A percentile compares a stretch with the other conserved stretches of the same genome.
Evolutionary conservation across 169 alveolate genomes (phyloP).

Genomic region (Cyclospora cayetanensis): DNA sequence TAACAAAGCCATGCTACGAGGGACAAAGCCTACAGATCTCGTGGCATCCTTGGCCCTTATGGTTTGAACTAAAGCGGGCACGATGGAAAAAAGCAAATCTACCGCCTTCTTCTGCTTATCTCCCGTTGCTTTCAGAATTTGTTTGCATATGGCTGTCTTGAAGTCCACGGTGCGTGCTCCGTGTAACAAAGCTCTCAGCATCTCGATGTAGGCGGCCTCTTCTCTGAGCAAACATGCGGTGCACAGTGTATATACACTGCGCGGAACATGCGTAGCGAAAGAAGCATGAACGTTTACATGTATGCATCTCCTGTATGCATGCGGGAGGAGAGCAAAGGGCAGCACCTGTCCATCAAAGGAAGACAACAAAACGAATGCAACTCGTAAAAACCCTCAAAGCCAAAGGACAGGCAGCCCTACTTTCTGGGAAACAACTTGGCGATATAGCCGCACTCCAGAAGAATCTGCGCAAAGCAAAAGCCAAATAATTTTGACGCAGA

Average conservation of each 20-base stretch:
- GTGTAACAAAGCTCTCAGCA: not conserved
- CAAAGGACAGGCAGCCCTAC: not conserved
- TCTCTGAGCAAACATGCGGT: not conserved
- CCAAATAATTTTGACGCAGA: not conserved
- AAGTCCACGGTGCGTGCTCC: not conserved
- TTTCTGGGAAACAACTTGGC: not conserved
- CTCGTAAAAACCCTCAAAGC: not conserved
- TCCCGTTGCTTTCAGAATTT: conserved; percentile 21
- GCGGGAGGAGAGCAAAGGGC: not conserved
- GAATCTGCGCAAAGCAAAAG: not conserved
- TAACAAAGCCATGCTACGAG: not conserved
- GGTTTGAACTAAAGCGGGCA: conserved; percentile 33
- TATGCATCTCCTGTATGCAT: too few relatives aligned
- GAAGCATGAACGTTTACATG: too few relatives aligned
- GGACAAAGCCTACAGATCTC: not conserved
- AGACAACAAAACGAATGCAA: not conserved
- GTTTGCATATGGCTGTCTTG: conserved; percentile 23
- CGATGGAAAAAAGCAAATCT: not conserved
- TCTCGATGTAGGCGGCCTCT: conserved; percentile 42
- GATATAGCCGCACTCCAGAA: conserved; percentile 43
- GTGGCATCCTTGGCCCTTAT: not conserved
- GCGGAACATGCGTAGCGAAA: too few relatives aligned
- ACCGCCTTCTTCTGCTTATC: not conserved
- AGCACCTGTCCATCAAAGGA: not conserved
- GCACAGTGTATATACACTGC: too few relatives aligned